A percentile compares a stretch with the other conserved stretches of the same genome.
These are phyloP conservation scores for Neonectria neomacrospora DNA, from an alignment of 2,329 filamentous ascomycete species.

Conservation along the genomic window DNA sequence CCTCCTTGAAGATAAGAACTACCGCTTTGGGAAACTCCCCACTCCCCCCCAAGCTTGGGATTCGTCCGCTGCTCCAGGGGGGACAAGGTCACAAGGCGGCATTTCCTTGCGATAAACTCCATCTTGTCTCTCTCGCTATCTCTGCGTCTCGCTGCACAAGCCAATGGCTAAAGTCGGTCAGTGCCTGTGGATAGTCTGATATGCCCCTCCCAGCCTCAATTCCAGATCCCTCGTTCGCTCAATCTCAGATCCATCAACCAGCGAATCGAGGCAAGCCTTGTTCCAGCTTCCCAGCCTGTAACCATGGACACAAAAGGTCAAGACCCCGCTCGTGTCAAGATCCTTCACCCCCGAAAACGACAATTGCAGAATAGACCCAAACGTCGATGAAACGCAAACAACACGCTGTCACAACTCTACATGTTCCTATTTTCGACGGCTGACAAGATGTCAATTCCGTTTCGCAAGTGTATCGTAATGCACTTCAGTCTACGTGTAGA, in stretches of 20 bases:
- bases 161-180: slow-evolving; percentile 1
- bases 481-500: background rate
- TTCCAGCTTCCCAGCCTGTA: background rate
- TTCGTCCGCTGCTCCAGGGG: slow-evolving; percentile 13
- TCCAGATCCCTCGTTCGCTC: background rate
- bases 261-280: background rate
- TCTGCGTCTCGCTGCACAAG: background rate
- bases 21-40: slow-evolving; percentile 18
- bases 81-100: slow-evolving; percentile 6
- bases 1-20: slow-evolving; percentile 22
- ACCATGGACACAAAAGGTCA: background rate
- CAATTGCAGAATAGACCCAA: slow-evolving; percentile 10
- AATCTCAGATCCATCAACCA: slow-evolving; percentile 2
- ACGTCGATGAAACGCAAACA: background rate
- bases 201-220: slow-evolving; percentile 4
- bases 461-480: slow-evolving; percentile 5
- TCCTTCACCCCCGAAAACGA: background rate
- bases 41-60: slow-evolving; percentile 13
- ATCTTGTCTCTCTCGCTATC: background rate
- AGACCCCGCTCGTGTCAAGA: slow-evolving; percentile 9
- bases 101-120: slow-evolving; percentile 2
- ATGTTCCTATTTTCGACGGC: background rate
- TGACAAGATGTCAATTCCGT: slow-evolving; percentile 10
- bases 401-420: background rate
- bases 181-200: background rate